Conservation (phyloP, 2,329 filamentous ascomycete genomes). For the Scolecobasidium constrictum region DNA sequence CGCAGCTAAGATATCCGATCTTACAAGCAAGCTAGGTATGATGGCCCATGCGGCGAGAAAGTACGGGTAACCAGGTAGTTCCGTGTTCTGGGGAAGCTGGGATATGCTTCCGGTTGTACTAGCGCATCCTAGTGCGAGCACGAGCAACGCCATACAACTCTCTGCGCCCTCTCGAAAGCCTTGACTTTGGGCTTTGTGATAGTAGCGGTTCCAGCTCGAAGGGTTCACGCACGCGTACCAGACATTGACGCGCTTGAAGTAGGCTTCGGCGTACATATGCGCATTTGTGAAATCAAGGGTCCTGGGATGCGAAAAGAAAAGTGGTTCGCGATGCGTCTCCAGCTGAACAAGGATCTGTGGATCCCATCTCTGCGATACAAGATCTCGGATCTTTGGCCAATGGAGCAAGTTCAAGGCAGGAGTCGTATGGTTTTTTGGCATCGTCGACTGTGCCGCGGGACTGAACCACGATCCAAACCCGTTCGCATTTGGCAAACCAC, state of each 20-base stretch:
- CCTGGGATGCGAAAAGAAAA: slow-evolving; percentile 46
- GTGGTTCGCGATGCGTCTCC: slow-evolving; percentile 68
- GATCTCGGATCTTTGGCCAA: slow-evolving; percentile 68
- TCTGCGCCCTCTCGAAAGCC: slow-evolving; percentile 70
- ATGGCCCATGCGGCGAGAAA: slow-evolving; percentile 73
- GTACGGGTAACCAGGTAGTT: slow-evolving; percentile 66
- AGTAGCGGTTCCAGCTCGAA: slow-evolving; percentile 67
- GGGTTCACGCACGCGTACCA: slow-evolving; percentile 84
- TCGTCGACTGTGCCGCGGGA: slow-evolving; percentile 57
- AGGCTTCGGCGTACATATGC: slow-evolving; percentile 63
- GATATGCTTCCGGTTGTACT: slow-evolving; percentile 68
- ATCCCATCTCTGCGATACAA: slow-evolving; percentile 68
- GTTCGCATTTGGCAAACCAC: slow-evolving; percentile 29
- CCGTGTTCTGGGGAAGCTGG: slow-evolving; percentile 54
- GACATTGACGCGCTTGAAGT: slow-evolving; percentile 70
- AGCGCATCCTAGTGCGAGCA: slow-evolving; percentile 67
- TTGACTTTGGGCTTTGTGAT: slow-evolving; percentile 62
- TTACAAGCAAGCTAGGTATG: slow-evolving; percentile 67
- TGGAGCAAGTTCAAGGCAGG: slow-evolving; percentile 68
- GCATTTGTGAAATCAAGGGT: slow-evolving; percentile 66
- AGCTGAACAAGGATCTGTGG: slow-evolving; percentile 72
- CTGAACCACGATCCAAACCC: slow-evolving; percentile 64
- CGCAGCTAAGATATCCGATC: slow-evolving; percentile 65
- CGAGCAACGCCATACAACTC: slow-evolving; percentile 71
- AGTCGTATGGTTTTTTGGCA: slow-evolving; percentile 77